phyloP scores from a whole-genome alignment of 2,329 filamentous ascomycete genomes.

The Tothia fuscella region DNA sequence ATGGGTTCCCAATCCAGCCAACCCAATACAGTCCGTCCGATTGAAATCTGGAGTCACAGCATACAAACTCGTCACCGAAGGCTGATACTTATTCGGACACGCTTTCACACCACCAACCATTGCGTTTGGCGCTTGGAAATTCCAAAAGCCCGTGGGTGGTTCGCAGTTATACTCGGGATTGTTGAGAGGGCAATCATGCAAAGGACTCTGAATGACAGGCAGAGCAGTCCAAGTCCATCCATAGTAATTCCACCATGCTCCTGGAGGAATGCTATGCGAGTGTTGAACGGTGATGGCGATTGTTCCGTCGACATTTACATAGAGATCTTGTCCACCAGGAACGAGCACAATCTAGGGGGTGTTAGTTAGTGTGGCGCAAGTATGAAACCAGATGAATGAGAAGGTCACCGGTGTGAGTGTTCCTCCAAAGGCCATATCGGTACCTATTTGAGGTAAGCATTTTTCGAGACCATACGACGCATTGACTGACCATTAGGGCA shows the following conservation, averaged over 20 bases:
- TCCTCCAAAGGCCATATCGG: slow-evolving; percentile 12
- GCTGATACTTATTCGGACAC: slow-evolving; percentile 12
- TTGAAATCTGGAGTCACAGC: slow-evolving; percentile 15
- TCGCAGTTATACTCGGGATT: slow-evolving; percentile 14
- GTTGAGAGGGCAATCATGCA: slow-evolving; percentile 9
- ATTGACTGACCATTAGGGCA: slow-evolving; percentile 17
- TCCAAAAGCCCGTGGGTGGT: slow-evolving; percentile 14
- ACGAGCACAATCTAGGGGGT: slow-evolving; percentile 12
- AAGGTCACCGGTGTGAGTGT: slow-evolving; percentile 13
- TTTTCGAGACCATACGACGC: no score
- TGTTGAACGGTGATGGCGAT: slow-evolving; percentile 16
- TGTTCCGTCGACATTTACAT: slow-evolving; percentile 13
- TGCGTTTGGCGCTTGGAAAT: slow-evolving; percentile 14
- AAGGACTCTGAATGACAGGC: neutral
- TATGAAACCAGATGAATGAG: neutral
- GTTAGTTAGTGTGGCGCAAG: neutral
- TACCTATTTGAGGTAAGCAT: no score
- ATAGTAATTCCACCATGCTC: slow-evolving; percentile 14
- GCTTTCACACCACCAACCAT: slow-evolving; percentile 13
- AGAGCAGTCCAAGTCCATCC: slow-evolving; percentile 15
- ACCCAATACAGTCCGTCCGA: slow-evolving; percentile 12
- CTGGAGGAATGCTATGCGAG: slow-evolving; percentile 14
- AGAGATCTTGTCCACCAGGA: slow-evolving; percentile 17
- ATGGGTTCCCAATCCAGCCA: slow-evolving; percentile 15
- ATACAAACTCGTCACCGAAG: slow-evolving; percentile 11